phyloP scores from a whole-genome alignment of 257 asterid genomes.

The Solanum sparsipilum region DNA sequence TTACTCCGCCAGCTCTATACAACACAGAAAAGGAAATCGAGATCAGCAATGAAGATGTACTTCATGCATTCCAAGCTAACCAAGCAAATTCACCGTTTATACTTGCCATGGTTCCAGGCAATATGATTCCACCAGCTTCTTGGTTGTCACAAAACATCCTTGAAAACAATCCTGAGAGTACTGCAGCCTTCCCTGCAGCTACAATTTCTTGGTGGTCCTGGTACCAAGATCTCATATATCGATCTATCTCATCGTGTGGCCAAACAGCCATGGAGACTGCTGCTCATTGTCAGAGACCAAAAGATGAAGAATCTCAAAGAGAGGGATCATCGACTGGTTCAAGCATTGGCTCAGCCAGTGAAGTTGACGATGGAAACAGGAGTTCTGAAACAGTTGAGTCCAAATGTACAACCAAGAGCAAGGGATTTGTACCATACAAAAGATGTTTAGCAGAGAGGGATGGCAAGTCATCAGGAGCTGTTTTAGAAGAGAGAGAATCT shows the following conservation, averaged over 20 bases:
- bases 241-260: slow-evolving; percentile 16
- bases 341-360: neutral
- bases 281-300: neutral
- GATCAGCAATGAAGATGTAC: slow-evolving; percentile 1
- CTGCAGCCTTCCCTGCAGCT: slow-evolving; percentile 9
- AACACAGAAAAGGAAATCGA: slow-evolving; percentile 5
- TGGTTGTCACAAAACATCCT: slow-evolving; percentile 14
- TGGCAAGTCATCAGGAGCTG: slow-evolving; percentile 25
- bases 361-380: neutral
- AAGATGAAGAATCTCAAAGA: slow-evolving; percentile 15
- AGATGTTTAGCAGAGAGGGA: slow-evolving; percentile 53
- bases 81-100: slow-evolving; percentile 15
- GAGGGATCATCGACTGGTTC: slow-evolving; percentile 17
- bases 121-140: slow-evolving; percentile 11
- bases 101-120: slow-evolving; percentile 19
- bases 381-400: slow-evolving; percentile 17
- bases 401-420: slow-evolving; percentile 1
- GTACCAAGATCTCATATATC: slow-evolving; percentile 26
- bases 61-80: slow-evolving; percentile 6
- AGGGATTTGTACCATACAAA: slow-evolving; percentile 68
- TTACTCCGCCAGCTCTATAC: slow-evolving; percentile 12
- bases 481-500: slow-evolving; percentile 33
- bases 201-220: slow-evolving; percentile 37
- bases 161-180: slow-evolving; percentile 9
- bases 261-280: slow-evolving; percentile 3